Conservation (phyloP, 495 filamentous ascomycete species). For the Trichodelitschia bisporula region DNA sequence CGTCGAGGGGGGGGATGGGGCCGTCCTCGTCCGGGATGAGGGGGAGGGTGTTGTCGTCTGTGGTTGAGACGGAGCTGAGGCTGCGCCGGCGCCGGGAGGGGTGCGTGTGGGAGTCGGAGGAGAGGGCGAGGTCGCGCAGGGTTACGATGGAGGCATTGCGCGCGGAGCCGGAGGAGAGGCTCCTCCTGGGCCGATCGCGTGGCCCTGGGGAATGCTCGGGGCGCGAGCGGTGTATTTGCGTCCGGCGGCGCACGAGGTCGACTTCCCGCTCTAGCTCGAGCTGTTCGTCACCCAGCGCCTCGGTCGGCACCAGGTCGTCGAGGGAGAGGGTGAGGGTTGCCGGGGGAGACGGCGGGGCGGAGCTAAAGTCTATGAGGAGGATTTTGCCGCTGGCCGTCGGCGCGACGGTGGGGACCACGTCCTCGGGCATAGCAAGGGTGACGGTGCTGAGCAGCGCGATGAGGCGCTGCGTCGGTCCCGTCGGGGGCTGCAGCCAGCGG, state of each 20-base stretch:
- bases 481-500: not conserved
- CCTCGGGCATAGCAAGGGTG: not conserved
- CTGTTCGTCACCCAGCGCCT: not conserved
- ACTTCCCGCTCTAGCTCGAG: not conserved
- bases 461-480: not conserved
- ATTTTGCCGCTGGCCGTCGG: not conserved
- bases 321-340: not conserved
- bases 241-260: not conserved
- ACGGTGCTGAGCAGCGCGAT: not conserved
- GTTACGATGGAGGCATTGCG: not conserved
- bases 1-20: constrained; percentile 7
- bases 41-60: constrained; percentile 4
- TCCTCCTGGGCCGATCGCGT: not conserved
- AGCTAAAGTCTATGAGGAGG: not conserved
- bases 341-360: not conserved
- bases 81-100: not conserved
- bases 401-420: not conserved
- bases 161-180: not conserved
- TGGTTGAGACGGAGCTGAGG: constrained; percentile 2
- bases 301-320: not conserved
- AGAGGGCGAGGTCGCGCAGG: not conserved
- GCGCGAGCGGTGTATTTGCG: not conserved
- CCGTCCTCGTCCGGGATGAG: constrained; percentile 8
- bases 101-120: not conserved
- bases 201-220: not conserved